Conservation (phyloP, 2,329 filamentous ascomycete species). For the Cladosporium sp. region DNA sequence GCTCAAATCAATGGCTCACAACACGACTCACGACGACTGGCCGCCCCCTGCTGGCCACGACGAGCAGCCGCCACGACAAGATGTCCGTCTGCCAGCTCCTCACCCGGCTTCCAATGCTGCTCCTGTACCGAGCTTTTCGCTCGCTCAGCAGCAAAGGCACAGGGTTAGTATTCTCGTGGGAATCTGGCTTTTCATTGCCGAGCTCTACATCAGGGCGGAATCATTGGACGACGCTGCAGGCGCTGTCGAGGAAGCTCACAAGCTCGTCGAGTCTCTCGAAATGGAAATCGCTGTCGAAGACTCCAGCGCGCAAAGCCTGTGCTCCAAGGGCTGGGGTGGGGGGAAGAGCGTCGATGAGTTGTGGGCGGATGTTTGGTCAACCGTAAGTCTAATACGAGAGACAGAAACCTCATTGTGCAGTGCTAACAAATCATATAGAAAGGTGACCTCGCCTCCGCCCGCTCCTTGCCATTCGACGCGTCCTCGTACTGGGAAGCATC, state of each 20-base stretch:
- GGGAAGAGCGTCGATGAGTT: slow-evolving; percentile 78
- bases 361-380: slow-evolving; percentile 77
- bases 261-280: slow-evolving; percentile 70
- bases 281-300: slow-evolving; percentile 59
- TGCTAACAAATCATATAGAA: slow-evolving; percentile 46
- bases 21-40: slow-evolving; percentile 31
- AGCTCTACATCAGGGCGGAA: slow-evolving; percentile 77
- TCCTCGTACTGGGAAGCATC: slow-evolving; percentile 78
- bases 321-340: slow-evolving; percentile 69
- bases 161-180: slow-evolving; percentile 61
- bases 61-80: slow-evolving; percentile 40
- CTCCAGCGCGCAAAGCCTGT: slow-evolving; percentile 59
- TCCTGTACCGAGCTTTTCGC: slow-evolving; percentile 47
- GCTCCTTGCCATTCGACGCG: slow-evolving; percentile 62
- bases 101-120: slow-evolving; percentile 33
- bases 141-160: slow-evolving; percentile 50
- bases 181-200: slow-evolving; percentile 87
- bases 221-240: slow-evolving; percentile 76
- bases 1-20: slow-evolving; percentile 37
- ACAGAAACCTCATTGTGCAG: too few species aligned
- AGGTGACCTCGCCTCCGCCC: slow-evolving; percentile 62
- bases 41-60: slow-evolving; percentile 37
- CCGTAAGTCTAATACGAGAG: slow-evolving; percentile 57
- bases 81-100: slow-evolving; percentile 39
- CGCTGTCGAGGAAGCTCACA: slow-evolving; percentile 76